Evolutionary conservation across 2,329 filamentous ascomycete genomes (phyloP).

Genomic region (Clonostachys byssicola): DNA sequence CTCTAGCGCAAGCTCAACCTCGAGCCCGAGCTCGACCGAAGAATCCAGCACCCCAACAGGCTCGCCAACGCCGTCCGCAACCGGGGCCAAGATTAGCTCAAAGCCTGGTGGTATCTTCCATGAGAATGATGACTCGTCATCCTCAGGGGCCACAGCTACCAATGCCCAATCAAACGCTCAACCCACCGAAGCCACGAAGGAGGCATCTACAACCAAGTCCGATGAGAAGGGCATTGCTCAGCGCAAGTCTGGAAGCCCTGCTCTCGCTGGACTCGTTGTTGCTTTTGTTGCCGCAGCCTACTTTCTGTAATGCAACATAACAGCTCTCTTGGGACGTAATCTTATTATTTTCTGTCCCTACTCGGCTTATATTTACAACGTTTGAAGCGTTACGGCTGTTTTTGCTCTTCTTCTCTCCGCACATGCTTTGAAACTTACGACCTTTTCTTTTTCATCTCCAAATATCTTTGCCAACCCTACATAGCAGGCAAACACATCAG

Average conservation of each 20-base stretch:
- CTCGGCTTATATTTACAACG: background rate
- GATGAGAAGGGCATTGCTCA: slow-evolving; percentile 38
- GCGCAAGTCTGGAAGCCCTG: slow-evolving; percentile 41
- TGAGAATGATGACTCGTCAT: slow-evolving; percentile 35
- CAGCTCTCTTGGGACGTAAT: too few relatives aligned
- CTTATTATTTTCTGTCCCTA: too few relatives aligned
- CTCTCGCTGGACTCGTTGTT: slow-evolving; percentile 49
- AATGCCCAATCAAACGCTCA: slow-evolving; percentile 14
- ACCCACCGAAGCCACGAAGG: slow-evolving; percentile 14
- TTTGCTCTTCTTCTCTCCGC: background rate
- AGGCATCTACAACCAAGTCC: slow-evolving; percentile 23
- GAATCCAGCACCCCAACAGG: slow-evolving; percentile 1
- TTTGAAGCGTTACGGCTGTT: background rate
- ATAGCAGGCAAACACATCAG: too few relatives aligned
- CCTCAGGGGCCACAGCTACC: slow-evolving; percentile 1
- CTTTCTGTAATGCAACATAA: slow-evolving; percentile 27
- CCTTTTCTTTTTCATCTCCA: background rate
- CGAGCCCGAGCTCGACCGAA: slow-evolving; percentile 3
- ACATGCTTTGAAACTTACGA: background rate
- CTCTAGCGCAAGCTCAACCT: slow-evolving; percentile 8
- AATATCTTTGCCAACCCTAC: background rate
- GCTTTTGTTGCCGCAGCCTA: slow-evolving; percentile 49
- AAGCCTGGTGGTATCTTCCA: slow-evolving; percentile 49
- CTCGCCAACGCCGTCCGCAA: background rate
- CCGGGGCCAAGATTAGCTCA: slow-evolving; percentile 6